Conservation (phyloP, 257 asterid genomes). For the Rhazya stricta region DNA sequence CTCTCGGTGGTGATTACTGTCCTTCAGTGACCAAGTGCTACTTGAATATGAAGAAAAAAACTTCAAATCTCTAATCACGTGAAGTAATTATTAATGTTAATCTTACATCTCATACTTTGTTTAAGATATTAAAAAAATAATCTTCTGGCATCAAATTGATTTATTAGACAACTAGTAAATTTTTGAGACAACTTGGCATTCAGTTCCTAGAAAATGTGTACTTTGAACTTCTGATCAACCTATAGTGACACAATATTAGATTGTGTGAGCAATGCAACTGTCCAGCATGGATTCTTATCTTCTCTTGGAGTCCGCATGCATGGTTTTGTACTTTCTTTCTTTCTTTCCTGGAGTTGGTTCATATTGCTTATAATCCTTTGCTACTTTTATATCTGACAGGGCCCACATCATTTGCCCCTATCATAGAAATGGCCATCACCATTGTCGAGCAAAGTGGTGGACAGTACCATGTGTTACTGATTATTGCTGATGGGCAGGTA, state of each 20-base stretch:
- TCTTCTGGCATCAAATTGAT: neutral
- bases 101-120: neutral
- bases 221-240: too few relatives aligned
- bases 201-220: neutral
- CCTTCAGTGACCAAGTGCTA: neutral
- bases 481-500: constrained; percentile 96
- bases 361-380: constrained; percentile 3
- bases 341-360: neutral
- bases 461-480: constrained; percentile 81
- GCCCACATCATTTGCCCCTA: constrained; percentile 90
- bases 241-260: neutral
- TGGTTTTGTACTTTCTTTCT: neutral
- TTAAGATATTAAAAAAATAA: neutral
- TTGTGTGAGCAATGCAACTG: neutral
- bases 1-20: neutral
- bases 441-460: constrained; percentile 90
- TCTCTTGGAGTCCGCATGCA: neutral
- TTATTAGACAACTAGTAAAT: neutral
- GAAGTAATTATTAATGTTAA: neutral
- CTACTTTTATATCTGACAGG: constrained; percentile 38
- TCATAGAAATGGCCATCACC: constrained; percentile 81
- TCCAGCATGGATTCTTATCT: neutral
- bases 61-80: neutral
- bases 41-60: too few relatives aligned
- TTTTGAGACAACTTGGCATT: neutral